Evolutionary conservation across 1,284 basidiomycete species (phyloP).

Genomic region (Ustilago cynodontis): DNA sequence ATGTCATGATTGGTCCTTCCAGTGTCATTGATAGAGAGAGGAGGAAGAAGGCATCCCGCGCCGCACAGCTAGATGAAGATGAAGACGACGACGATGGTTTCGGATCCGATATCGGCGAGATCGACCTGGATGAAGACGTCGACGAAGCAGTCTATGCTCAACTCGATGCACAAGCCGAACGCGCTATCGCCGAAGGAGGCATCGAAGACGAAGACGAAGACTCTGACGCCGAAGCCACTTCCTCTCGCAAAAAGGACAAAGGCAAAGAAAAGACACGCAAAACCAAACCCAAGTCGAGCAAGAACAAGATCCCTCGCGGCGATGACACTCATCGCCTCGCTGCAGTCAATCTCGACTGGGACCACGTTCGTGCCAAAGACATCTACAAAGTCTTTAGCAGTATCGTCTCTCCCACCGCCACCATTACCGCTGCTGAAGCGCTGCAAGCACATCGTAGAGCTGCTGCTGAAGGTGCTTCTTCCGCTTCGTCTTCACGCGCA

Average conservation of each 20-base stretch:
- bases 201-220: conserved; percentile 48
- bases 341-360: conserved; percentile 98
- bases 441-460: conserved; percentile 27
- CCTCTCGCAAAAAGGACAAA: conserved; percentile 70
- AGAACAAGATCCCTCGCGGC: conserved; percentile 53
- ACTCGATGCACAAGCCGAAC: conserved; percentile 79
- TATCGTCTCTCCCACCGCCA: conserved; percentile 74
- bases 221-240: conserved; percentile 60
- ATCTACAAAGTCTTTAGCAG: conserved; percentile 94
- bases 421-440: conserved; percentile 45
- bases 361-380: conserved; percentile 89
- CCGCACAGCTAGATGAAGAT: conserved; percentile 30
- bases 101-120: conserved; percentile 65
- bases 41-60: conserved; percentile 26
- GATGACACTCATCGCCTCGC: conserved; percentile 77
- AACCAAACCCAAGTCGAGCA: conserved; percentile 70
- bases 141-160: conserved; percentile 74
- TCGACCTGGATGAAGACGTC: conserved; percentile 81
- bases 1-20: conserved; percentile 57
- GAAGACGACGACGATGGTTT: conserved; percentile 51
- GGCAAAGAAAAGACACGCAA: conserved; percentile 30
- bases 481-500: conserved; percentile 21
- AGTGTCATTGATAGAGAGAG: conserved; percentile 46
- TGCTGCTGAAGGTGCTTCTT: conserved; percentile 9
- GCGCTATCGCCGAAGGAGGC: conserved; percentile 47